Evolutionary conservation across 495 filamentous ascomycete genomes (phyloP).

Genomic region (Podospora australis): DNA sequence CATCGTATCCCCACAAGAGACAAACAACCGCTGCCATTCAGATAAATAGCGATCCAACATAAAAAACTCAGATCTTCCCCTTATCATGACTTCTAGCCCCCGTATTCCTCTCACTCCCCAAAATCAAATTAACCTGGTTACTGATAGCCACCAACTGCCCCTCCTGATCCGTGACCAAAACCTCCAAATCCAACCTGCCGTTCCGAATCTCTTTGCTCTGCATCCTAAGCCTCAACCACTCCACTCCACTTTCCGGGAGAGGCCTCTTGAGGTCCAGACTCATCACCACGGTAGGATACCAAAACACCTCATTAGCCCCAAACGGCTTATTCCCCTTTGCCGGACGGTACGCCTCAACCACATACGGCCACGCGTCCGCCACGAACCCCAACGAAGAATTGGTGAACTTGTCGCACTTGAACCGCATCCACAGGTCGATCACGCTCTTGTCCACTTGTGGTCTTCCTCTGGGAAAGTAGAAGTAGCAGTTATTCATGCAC

Average conservation of each 20-base stretch:
- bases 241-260: constrained; percentile 50
- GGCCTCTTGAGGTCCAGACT: constrained; percentile 61
- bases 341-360: constrained; percentile 22
- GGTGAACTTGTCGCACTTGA: constrained; percentile 46
- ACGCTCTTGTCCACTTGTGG: constrained; percentile 33
- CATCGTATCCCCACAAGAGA: too few species aligned
- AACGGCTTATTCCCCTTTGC: constrained; percentile 9
- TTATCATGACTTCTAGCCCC: constrained; percentile 13
- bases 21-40: too few species aligned
- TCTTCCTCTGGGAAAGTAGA: constrained; percentile 49
- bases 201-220: constrained; percentile 51
- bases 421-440: constrained; percentile 62
- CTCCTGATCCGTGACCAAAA: constrained; percentile 51
- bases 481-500: constrained; percentile 41
- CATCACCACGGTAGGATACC: constrained; percentile 75
- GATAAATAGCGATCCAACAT: too few species aligned
- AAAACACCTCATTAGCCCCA: constrained; percentile 29
- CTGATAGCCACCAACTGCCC: constrained; percentile 56
- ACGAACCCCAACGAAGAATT: constrained; percentile 52
- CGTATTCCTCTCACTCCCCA: constrained; percentile 34
- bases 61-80: constrained; percentile 1
- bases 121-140: constrained; percentile 56
- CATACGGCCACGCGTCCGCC: constrained; percentile 42
- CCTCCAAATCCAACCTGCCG: constrained; percentile 60
- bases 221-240: constrained; percentile 60